A percentile compares a stretch with the other conserved stretches of the same genome.
phyloP scores from a whole-genome alignment of 495 filamentous ascomycete genomes.

The Talaromyces proteolyticus region DNA sequence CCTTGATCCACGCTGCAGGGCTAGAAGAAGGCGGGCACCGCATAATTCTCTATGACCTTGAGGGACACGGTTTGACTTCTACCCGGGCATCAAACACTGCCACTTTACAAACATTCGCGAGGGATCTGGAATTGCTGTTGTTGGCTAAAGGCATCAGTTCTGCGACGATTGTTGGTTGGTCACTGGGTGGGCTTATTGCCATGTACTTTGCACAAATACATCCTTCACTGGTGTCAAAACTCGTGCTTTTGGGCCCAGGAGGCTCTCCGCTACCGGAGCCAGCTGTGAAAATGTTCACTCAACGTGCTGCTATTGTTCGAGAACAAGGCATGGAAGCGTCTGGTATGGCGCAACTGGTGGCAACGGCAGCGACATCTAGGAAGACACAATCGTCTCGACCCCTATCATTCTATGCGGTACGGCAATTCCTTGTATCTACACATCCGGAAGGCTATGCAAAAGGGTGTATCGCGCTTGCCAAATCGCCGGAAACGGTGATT shows the following conservation, averaged over 20 bases:
- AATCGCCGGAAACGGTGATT: slow-evolving; percentile 18
- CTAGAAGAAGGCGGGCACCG: slow-evolving; percentile 21
- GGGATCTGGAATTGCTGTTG: slow-evolving; percentile 34
- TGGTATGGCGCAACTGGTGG: slow-evolving; percentile 26
- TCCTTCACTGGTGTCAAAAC: slow-evolving; percentile 26
- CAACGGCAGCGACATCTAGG: slow-evolving; percentile 21
- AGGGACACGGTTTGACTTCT: slow-evolving; percentile 48
- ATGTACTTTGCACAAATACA: slow-evolving; percentile 29
- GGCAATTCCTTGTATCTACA: slow-evolving; percentile 32
- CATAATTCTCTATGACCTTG: slow-evolving; percentile 42
- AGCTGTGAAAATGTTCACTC: slow-evolving; percentile 15
- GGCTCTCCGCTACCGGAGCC: slow-evolving; percentile 29
- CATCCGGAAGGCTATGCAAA: slow-evolving; percentile 51
- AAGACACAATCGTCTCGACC: slow-evolving; percentile 25
- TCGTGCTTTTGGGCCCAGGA: slow-evolving; percentile 39
- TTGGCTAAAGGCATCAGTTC: slow-evolving; percentile 9
- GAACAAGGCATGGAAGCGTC: slow-evolving; percentile 30
- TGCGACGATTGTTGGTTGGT: slow-evolving; percentile 35
- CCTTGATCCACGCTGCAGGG: slow-evolving; percentile 26
- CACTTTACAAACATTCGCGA: slow-evolving; percentile 33
- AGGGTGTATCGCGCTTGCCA: slow-evolving; percentile 41
- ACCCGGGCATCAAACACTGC: slow-evolving; percentile 31
- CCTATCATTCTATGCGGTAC: slow-evolving; percentile 29
- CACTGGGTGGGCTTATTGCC: slow-evolving; percentile 40
- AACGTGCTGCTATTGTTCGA: slow-evolving; percentile 32